phyloP scores from a whole-genome alignment of 202 grass and related monocot species.

The Brachypodium distachyon region DNA sequence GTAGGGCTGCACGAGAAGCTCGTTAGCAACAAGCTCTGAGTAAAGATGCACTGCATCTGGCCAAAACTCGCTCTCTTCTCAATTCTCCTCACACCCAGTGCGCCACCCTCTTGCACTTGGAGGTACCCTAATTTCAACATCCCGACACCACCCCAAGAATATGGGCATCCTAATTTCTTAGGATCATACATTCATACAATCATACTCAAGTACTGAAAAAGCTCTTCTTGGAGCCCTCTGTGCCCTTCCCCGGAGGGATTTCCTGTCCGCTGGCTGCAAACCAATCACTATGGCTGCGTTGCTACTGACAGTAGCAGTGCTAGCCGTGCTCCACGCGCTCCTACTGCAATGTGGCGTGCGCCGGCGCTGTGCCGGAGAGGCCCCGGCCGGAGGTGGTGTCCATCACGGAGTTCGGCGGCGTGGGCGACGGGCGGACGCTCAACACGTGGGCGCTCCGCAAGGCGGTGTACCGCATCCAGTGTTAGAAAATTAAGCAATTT shows the following conservation, averaged over 20 bases:
- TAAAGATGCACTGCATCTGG: no score
- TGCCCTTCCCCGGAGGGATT: neutral
- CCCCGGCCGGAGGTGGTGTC: slow-evolving; percentile 43
- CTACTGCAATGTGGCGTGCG: neutral
- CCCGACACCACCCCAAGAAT: neutral
- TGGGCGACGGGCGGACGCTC: slow-evolving; percentile 60
- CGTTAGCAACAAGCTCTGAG: no score
- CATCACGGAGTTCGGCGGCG: slow-evolving; percentile 63
- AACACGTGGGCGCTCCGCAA: slow-evolving; percentile 75
- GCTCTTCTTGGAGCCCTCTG: slow-evolving; percentile 38
- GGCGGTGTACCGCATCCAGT: slow-evolving; percentile 59
- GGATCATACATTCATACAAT: no score
- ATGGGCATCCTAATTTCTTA: slow-evolving; percentile 18
- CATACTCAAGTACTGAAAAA: neutral
- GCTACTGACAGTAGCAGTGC: neutral
- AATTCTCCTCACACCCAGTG: no score
- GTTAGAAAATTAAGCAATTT: no score
- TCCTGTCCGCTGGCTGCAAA: neutral
- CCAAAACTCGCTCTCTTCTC: no score
- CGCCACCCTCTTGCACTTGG: slow-evolving; percentile 32
- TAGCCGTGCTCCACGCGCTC: neutral
- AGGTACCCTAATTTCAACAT: slow-evolving; percentile 21
- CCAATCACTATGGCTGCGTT: neutral
- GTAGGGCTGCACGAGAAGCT: no score
- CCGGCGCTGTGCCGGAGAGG: slow-evolving; percentile 34